A percentile compares a stretch with the other conserved stretches of the same genome.
Evolutionary conservation across 345 rosid genomes (phyloP).

Genomic region (Salix viminalis): DNA sequence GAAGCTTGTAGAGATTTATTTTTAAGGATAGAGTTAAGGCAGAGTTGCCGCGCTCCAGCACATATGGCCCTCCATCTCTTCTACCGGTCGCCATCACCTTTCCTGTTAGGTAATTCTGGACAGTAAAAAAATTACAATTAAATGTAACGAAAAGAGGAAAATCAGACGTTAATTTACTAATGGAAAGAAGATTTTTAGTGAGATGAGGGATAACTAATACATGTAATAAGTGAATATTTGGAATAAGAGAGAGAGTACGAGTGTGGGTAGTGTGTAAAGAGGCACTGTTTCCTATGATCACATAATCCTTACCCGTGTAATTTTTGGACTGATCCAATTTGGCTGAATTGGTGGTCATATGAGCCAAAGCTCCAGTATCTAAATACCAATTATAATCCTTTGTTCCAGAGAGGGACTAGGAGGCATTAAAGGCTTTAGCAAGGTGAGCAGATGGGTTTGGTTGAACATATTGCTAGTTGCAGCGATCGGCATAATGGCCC

Average conservation of each 20-base stretch:
- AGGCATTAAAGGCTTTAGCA: too few relatives aligned
- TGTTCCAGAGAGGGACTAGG: too few relatives aligned
- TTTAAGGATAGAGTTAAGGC: background rate
- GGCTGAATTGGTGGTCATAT: background rate
- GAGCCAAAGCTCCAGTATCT: background rate
- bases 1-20: constrained; percentile 3
- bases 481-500: constrained; percentile 6
- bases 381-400: background rate
- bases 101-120: background rate
- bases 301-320: constrained; percentile 11
- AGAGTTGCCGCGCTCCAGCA: background rate
- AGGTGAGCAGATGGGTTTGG: background rate
- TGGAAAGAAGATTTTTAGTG: constrained; percentile 14
- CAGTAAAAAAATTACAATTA: background rate
- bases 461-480: background rate
- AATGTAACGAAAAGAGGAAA: background rate
- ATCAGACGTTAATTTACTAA: constrained; percentile 4
- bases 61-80: background rate
- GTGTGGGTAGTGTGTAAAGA: constrained; percentile 10
- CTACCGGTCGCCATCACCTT: background rate
- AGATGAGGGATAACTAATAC: constrained; percentile 8
- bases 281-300: constrained; percentile 7
- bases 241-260: background rate
- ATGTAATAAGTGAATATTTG: background rate
- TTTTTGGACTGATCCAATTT: background rate